phyloP scores from a whole-genome alignment of 169 alveolate genomes.

The Plasmodium falciparum region DNA sequence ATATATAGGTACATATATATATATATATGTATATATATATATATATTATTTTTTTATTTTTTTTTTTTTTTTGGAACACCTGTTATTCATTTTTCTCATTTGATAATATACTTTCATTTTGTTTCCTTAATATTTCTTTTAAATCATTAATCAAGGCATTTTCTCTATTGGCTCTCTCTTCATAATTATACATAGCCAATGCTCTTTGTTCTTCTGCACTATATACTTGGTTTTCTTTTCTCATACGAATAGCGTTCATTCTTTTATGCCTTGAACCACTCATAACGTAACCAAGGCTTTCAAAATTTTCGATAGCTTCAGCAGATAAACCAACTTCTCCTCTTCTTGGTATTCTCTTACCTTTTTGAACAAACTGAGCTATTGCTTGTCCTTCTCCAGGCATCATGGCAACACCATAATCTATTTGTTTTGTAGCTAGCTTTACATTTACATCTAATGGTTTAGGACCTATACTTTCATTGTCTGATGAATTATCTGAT shows the following conservation, averaged over 20 bases:
- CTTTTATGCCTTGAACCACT: slow-evolving; percentile 91
- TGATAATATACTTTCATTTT: slow-evolving; percentile 74
- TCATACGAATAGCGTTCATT: slow-evolving; percentile 93
- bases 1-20: no score
- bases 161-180: slow-evolving; percentile 86
- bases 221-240: slow-evolving; percentile 90
- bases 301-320: slow-evolving; percentile 92
- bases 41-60: no score
- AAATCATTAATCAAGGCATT: slow-evolving; percentile 86
- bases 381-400: slow-evolving; percentile 91
- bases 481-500: slow-evolving; percentile 21
- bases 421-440: slow-evolving; percentile 59
- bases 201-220: slow-evolving; percentile 90
- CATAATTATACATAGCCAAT: slow-evolving; percentile 86
- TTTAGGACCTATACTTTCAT: slow-evolving; percentile 78
- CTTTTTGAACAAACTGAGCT: slow-evolving; percentile 91
- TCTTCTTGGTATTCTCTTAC: slow-evolving; percentile 92
- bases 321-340: slow-evolving; percentile 95
- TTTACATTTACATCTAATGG: slow-evolving; percentile 76
- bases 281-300: slow-evolving; percentile 94
- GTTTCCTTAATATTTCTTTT: slow-evolving; percentile 83
- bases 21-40: no score
- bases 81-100: slow-evolving; percentile 16
- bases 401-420: slow-evolving; percentile 78
- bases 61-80: no score